Evolutionary conservation across 2,329 filamentous ascomycete species (phyloP), one percentile per base, ranked within the genome.

Genomic region (Xylaria sp.): DNA sequence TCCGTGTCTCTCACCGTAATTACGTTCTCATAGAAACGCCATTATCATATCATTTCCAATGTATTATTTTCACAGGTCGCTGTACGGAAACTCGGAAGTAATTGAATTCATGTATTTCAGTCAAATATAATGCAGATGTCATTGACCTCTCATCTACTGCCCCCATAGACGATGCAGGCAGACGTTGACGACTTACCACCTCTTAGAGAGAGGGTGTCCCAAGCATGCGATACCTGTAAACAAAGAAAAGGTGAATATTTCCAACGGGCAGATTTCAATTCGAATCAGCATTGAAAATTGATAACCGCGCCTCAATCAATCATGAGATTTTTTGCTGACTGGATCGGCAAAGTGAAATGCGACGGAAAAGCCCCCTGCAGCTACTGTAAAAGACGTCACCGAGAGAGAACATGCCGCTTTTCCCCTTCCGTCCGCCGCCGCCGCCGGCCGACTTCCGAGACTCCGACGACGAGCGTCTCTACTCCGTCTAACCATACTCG

Each of bases 171-270:
- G 12, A 65, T 65, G 65, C 62, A 60, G 42, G 55, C 56, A 15
- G 60, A 56, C n/a, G 46, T 50, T 4, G 68, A 67, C 57, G 47
- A 52, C 38, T 37, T 65, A 57, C 49, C 55, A 28, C 67, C 60
- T 51, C 35, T 65, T 31, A 75, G 76, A 45, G 68, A 69, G 14
- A 82, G 83, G 63, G 80, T 84, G 45, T 76, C 81, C 60, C 84
- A 84, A 64, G 83, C 83, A 45, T 85, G 83, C 71, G 82, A 85
- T 65, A 78, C 78, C 2, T 85, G 83, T 75, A 85, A 85, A 67
- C 76, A 79, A 11, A 79, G 82, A 57, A 85, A 85, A 77, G 77
- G 73, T 75, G 60, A 59, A 42, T 56, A 37, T 14, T 8, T 49
- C 17, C 8, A 15, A 15, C 23, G n/a, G n/a, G n/a, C n/a, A n/a